These are phyloP conservation scores for Cucurbita pepo DNA, from an alignment of 306 rosid species.

Conservation along the genomic window DNA sequence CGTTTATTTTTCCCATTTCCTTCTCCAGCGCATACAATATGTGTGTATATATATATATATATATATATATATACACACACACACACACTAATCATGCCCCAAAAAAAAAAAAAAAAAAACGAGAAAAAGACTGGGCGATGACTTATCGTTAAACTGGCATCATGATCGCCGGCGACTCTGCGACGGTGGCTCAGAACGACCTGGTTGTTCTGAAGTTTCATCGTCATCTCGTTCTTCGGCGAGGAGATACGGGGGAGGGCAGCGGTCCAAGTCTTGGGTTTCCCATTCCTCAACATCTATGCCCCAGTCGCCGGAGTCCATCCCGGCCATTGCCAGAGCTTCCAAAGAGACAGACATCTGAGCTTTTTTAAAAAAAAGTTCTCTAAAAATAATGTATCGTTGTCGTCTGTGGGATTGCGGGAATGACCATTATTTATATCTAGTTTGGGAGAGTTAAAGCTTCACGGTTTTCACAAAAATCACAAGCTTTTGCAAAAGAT, in stretches of 20 bases:
- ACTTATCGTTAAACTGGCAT: not conserved
- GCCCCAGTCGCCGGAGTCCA: slow-evolving; percentile 10
- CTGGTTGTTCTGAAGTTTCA: not conserved
- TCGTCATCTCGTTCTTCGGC: not conserved
- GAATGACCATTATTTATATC: not conserved
- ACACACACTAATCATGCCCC: no score
- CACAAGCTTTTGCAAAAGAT: not conserved
- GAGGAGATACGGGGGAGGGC: slow-evolving; percentile 6
- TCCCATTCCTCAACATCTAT: slow-evolving; percentile 14
- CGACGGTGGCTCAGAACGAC: not conserved
- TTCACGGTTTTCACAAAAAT: not conserved
- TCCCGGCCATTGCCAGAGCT: slow-evolving; percentile 44
- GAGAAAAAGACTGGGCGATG: not conserved
- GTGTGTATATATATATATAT: no score
- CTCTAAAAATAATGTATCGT: no score
- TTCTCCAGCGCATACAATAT: no score
- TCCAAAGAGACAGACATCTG: slow-evolving; percentile 4
- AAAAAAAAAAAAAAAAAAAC: no score
- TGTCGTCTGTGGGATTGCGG: not conserved
- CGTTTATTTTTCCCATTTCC: no score
- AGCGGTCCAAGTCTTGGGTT: not conserved
- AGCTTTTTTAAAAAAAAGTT: no score
- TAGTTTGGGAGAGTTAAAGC: not conserved
- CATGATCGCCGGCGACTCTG: not conserved
- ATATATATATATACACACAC: no score